Evolutionary conservation across 331 rosid genomes (phyloP).

Genomic region (Dryas integrifolia): DNA sequence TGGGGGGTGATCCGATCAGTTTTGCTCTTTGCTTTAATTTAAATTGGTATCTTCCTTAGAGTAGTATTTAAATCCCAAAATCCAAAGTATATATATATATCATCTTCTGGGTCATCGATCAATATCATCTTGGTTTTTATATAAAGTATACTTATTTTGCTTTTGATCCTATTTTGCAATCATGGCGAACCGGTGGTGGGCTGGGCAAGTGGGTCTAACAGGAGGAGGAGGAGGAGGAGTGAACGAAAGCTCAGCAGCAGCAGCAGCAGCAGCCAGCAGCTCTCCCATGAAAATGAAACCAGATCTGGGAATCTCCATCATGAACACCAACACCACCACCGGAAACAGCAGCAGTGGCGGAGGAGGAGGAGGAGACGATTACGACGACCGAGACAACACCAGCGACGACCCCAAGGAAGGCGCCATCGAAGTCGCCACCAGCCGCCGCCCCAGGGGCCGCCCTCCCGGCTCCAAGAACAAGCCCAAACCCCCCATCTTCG

Average conservation of each 20-base stretch:
- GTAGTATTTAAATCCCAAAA: no score
- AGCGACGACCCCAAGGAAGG: constrained; percentile 71
- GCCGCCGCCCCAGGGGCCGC: constrained; percentile 62
- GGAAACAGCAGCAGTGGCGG: constrained; percentile 10
- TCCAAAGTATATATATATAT: no score
- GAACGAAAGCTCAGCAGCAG: constrained; percentile 30
- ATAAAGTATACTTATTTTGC: no score
- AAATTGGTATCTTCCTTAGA: no score
- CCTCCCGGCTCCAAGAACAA: constrained; percentile 70
- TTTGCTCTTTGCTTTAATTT: no score
- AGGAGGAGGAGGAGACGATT: constrained; percentile 27
- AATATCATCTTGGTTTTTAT: no score
- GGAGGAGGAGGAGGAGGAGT: constrained; percentile 17
- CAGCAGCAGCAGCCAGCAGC: constrained; percentile 15
- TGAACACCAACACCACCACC: constrained; percentile 39
- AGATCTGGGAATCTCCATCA: constrained; percentile 65
- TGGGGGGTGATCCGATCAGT: no score
- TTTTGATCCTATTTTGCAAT: no score
- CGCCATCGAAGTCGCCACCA: constrained; percentile 39
- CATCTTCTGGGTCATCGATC: no score
- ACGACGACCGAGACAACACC: constrained; percentile 51
- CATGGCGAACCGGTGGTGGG: constrained; percentile 79
- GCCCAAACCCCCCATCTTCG: constrained; percentile 66
- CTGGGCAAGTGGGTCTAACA: constrained; percentile 49
- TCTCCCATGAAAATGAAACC: constrained; percentile 47